phyloP scores from a whole-genome alignment of 2,329 filamentous ascomycete species.

The Penicillium capsulatum region DNA sequence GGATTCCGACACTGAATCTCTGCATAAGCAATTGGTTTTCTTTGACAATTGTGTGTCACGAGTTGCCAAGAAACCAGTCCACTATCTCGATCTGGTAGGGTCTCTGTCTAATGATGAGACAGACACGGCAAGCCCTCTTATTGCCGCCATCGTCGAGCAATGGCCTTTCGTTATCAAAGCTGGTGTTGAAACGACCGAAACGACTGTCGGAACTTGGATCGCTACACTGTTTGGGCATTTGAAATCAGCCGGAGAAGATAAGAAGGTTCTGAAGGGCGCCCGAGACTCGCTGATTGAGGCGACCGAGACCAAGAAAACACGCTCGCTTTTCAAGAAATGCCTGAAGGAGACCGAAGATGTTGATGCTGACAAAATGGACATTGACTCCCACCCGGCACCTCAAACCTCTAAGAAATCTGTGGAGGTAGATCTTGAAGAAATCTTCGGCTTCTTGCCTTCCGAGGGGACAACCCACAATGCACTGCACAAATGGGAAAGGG shows the following conservation, averaged over 20 bases:
- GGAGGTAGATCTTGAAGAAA: constrained; percentile 48
- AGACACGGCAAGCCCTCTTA: constrained; percentile 57
- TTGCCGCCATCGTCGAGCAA: constrained; percentile 71
- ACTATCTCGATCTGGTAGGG: constrained; percentile 61
- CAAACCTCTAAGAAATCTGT: constrained; percentile 9
- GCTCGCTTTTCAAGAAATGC: constrained; percentile 35
- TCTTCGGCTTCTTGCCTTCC: constrained; percentile 50
- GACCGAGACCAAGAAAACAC: constrained; percentile 37
- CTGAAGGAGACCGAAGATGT: constrained; percentile 31
- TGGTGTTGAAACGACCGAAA: constrained; percentile 42
- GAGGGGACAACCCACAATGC: constrained; percentile 43
- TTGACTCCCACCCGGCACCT: constrained; percentile 12
- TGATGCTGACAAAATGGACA: constrained; percentile 15
- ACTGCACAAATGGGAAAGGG: constrained; percentile 64
- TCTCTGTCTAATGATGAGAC: constrained; percentile 35
- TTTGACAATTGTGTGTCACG: constrained; percentile 78
- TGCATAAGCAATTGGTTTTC: constrained; percentile 59
- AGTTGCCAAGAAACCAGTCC: constrained; percentile 71
- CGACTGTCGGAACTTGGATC: constrained; percentile 56
- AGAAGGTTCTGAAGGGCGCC: constrained; percentile 44
- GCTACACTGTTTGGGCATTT: constrained; percentile 55
- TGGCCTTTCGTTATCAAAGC: constrained; percentile 63
- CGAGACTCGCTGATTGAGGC: constrained; percentile 43
- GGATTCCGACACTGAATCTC: constrained; percentile 27
- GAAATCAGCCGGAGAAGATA: constrained; percentile 51